These are phyloP conservation scores for Prunus kanzakura DNA, from an alignment of 306 rosid genomes.

Conservation along the genomic window DNA sequence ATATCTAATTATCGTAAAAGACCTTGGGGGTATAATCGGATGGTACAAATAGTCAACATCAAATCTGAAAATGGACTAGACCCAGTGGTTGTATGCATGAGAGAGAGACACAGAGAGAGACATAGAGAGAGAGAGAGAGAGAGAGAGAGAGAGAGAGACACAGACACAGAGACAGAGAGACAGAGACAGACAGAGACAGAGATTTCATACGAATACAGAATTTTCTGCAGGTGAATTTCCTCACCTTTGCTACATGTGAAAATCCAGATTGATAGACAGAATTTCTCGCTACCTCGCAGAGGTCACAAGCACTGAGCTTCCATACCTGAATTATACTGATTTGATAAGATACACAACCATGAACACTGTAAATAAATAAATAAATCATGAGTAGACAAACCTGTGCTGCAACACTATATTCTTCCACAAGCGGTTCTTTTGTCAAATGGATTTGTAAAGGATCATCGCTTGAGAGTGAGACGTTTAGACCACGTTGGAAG, in stretches of 20 bases:
- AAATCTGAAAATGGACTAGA: background rate
- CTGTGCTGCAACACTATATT: conserved; percentile 51
- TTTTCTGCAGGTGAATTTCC: background rate
- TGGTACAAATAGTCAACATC: background rate
- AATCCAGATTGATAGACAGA: conserved; percentile 94
- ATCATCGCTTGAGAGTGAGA: conserved; percentile 83
- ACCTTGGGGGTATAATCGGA: background rate
- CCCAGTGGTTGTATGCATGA: no score
- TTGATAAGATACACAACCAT: background rate
- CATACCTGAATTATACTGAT: conserved; percentile 51
- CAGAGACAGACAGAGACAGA: no score
- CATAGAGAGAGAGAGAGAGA: no score
- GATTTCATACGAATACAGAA: background rate
- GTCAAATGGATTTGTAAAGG: conserved; percentile 57
- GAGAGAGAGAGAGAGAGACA: no score
- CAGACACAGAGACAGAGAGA: no score
- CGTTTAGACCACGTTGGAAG: conserved; percentile 81
- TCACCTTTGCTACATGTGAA: conserved; percentile 74
- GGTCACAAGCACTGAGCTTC: conserved; percentile 84
- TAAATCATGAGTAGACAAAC: conserved; percentile 19
- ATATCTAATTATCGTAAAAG: background rate
- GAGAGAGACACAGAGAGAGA: no score
- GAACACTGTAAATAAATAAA: background rate
- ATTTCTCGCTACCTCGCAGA: conserved; percentile 84
- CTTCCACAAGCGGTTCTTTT: conserved; percentile 50